Base-by-base conservation (phyloP, 2,329 filamentous ascomycete genomes). In the Aspergillus intermedius region DNA sequence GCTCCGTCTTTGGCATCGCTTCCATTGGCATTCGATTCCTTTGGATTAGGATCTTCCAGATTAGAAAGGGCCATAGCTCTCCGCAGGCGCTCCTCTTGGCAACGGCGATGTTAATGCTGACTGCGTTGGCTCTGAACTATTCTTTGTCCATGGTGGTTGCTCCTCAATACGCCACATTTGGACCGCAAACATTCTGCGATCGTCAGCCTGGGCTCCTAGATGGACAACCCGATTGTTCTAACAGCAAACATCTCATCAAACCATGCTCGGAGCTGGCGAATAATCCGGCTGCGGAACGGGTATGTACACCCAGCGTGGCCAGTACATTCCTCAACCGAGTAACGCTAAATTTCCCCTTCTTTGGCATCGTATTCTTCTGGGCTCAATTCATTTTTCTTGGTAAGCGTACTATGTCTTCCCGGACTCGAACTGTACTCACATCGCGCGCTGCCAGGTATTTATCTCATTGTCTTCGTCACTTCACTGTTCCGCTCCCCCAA, bases 331-430 rank as follows among this genome's bases (percentile, higher is more conserved):
- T 98, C 55, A 96, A 97, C 69, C 84, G 91, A 41, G 82, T 96
- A 52, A 91, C 88, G 19, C 80, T 95, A 62, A 95, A 94, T 65
- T 98, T 93, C 78, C 91, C 93, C 5, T 89, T 96, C 65, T 95
- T 98, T 62, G 93, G 93, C 9, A 83, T 86, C 9, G 74, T 97
- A n/a, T 81, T 88, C 57, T 98, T 97, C 69, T 98, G 91, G 90
- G 88, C 90, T 0, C 93, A 98, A 62, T 97, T 96, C 64, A 87
- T 80, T 10, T 97, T 98, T 72, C 71, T 98, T 40, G 86, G 74
- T 74, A 67, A 58, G 63, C 32, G 23, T 30, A 22, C 21, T 32
- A n/a, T 23, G 51, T 47, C 34, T 45, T 7, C 39, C 13, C 6
- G 13, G 5, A 25, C 13, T 25, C 15, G n/a, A 43, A n/a, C 3